phyloP scores from a whole-genome alignment of 2,329 filamentous ascomycete species.

The Thelonectria olida region DNA sequence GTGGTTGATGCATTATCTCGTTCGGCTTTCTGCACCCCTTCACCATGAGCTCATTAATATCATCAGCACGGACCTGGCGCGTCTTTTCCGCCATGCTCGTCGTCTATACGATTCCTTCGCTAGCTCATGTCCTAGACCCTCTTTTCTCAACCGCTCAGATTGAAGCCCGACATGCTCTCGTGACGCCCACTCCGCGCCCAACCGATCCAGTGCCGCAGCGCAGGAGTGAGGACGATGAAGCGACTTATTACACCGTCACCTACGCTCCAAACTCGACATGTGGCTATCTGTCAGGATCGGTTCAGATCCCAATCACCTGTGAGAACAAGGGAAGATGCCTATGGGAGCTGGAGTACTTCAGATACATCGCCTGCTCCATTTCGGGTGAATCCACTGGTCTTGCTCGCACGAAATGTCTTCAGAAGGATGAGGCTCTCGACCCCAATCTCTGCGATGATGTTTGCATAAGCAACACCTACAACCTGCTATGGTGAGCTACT shows the following conservation, averaged over 20 bases:
- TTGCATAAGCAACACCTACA: conserved; percentile 23
- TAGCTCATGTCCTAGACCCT: background rate
- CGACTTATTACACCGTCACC: conserved; percentile 6
- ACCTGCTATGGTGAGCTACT: conserved; percentile 10
- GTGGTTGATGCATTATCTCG: too few species aligned
- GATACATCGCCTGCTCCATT: conserved; percentile 10
- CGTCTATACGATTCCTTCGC: background rate
- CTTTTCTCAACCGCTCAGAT: background rate
- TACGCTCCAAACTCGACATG: conserved; percentile 19
- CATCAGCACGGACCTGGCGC: background rate
- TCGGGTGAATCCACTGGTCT: background rate
- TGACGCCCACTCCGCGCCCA: background rate
- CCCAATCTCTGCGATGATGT: conserved; percentile 11
- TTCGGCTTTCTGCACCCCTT: background rate
- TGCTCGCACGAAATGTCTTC: conserved; percentile 12
- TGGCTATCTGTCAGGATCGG: conserved; percentile 19
- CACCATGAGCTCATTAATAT: background rate
- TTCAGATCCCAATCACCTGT: conserved; percentile 18
- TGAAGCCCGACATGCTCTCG: conserved; percentile 4
- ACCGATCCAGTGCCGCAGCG: background rate
- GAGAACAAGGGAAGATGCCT: conserved; percentile 9
- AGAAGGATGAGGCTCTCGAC: conserved; percentile 7
- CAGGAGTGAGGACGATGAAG: background rate
- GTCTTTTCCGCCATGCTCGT: background rate
- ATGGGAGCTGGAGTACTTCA: conserved; percentile 17